Evolutionary conservation across 2,329 filamentous ascomycete genomes (phyloP), one percentile per base, ranked within the genome.

Genomic region (Fusarium penzigii): DNA sequence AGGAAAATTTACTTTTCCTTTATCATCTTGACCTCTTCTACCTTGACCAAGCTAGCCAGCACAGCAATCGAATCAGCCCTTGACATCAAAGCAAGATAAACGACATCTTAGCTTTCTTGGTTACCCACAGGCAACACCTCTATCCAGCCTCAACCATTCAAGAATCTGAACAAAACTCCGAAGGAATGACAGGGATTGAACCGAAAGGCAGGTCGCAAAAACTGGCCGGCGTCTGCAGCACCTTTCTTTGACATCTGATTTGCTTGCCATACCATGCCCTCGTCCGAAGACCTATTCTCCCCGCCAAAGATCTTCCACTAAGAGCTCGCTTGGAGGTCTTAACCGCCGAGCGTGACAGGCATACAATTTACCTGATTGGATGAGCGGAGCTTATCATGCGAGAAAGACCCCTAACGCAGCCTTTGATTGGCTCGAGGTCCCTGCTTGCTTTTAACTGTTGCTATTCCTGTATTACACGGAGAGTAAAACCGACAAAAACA

Each of bases 201-300:
- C 11, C 16, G n/a, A 42, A n/a, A 39, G 38, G 29, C 32, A 44
- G 58, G 58, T 49, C 58, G 48, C 58, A 40, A 42, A 48, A 50
- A 48, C 17, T 17, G 58, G 58, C 58, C 58, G 56, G 58, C 58
- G 58, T 51, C 34, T 59, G 53, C 34, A 47, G 39, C n/a, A 38
- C 43, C 45, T 25, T 44, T 43, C 44, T 20, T 34, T 42, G 42
- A 38, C 43, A 29, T 41, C 29, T 52, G 49, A 51, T 52, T 55
- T 53, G 49, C 43, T 39, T 49, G 32, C 48, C 39, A 39, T 25
- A 32, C 46, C 29, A 44, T 25, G 20, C 20, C 20, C 20, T 47
- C 29, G 32, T 14, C 32, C 38, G n/a, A 25, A 9, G n/a, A 17
- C 14, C 39, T 29, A 20, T 39, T 12, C 8, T n/a, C 32, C 29